These are phyloP conservation scores for Pseudozyma flocculosa DNA, from an alignment of 1,284 basidiomycete genomes.

Conservation along the genomic window DNA sequence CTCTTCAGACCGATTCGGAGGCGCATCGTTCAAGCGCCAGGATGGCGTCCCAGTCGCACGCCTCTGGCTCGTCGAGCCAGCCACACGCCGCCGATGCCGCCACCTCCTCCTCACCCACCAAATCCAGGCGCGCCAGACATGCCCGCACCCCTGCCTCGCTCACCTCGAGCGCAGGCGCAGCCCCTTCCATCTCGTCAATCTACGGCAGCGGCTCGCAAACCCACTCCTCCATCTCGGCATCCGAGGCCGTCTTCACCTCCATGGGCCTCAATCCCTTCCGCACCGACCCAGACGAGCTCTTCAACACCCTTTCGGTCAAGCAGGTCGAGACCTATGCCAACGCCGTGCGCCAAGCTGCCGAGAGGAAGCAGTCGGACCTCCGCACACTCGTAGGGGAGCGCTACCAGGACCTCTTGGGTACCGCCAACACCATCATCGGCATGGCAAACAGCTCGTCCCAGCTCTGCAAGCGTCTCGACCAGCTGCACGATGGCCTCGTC, in stretches of 20 bases:
- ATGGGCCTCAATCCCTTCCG: conserved; percentile 30
- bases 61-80: no score
- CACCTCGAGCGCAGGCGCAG: conserved; percentile 3
- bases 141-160: conserved; percentile 31
- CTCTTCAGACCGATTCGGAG: no score
- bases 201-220: no score
- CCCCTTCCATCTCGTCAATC: conserved; percentile 10
- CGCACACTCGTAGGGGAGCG: conserved; percentile 40
- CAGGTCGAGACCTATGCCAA: conserved; percentile 34
- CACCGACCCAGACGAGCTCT: conserved; percentile 37
- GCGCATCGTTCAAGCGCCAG: no score
- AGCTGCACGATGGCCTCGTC: conserved; percentile 3
- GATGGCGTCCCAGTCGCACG: background rate
- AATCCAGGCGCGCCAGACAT: conserved; percentile 4
- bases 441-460: conserved; percentile 37
- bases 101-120: background rate
- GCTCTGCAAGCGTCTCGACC: conserved; percentile 22
- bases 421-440: conserved; percentile 45
- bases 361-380: conserved; percentile 33
- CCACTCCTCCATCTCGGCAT: background rate
- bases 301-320: conserved; percentile 22
- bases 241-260: conserved; percentile 15
- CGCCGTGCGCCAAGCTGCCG: conserved; percentile 17
- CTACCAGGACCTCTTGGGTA: conserved; percentile 44
- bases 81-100: no score